These are phyloP conservation scores for Luzula sylvatica DNA, from an alignment of 176 grass and related monocot genomes.

Conservation along the genomic window DNA sequence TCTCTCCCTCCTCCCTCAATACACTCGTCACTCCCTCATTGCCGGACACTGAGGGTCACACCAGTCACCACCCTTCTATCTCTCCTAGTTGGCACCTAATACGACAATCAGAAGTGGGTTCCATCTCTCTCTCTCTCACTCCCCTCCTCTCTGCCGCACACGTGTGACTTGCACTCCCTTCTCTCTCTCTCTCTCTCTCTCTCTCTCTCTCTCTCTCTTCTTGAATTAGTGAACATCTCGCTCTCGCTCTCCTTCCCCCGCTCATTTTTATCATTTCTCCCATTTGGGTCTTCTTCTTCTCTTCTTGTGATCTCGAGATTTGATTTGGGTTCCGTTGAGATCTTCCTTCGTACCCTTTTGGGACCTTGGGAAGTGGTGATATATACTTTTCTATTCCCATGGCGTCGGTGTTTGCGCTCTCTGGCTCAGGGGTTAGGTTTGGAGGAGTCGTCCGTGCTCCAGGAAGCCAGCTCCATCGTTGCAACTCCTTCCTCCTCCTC, in stretches of 20 bases:
- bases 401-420: constrained; percentile 30
- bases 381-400: constrained; percentile 3
- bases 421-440: constrained; percentile 31
- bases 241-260: background rate
- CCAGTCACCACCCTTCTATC: constrained; percentile 3
- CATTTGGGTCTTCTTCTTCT: no score
- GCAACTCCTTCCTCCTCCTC: constrained; percentile 1
- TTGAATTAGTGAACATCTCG: background rate
- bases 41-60: no score
- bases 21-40: background rate
- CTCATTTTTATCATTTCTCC: background rate
- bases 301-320: constrained; percentile 11
- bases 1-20: background rate
- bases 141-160: constrained; percentile 9
- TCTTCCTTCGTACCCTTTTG: background rate
- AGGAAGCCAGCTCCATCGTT: constrained; percentile 20
- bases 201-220: constrained; percentile 27
- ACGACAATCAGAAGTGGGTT: constrained; percentile 26
- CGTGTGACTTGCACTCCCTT: constrained; percentile 7
- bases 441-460: constrained; percentile 17
- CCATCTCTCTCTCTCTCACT: constrained; percentile 11
- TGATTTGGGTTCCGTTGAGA: background rate
- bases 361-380: background rate
- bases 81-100: constrained; percentile 21
- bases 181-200: background rate